Conservation (phyloP, 2,329 filamentous ascomycete genomes). For the Penicillium sclerotiorum region DNA sequence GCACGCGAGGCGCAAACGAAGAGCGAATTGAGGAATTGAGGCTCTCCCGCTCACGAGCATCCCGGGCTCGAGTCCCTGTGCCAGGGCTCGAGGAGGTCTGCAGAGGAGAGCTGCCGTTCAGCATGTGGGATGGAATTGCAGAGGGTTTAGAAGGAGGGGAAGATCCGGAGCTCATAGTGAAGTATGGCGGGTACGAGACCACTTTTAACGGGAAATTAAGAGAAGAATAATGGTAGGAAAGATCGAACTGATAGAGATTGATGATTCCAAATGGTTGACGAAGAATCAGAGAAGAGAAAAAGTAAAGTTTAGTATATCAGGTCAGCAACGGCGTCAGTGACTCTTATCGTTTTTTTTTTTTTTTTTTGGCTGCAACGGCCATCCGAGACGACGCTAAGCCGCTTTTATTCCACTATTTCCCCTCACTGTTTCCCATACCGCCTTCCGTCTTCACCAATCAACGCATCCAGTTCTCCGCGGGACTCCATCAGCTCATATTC, state of each 20-base stretch:
- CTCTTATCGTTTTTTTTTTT: conserved; percentile 7
- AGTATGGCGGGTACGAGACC: background rate
- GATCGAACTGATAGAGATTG: too few species aligned
- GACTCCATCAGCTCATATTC: too few species aligned
- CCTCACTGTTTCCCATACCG: conserved; percentile 14
- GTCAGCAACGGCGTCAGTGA: conserved; percentile 6
- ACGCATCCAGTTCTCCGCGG: background rate
- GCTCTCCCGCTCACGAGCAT: conserved; percentile 59
- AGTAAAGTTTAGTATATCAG: background rate
- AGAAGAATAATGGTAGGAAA: too few species aligned
- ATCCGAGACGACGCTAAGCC: conserved; percentile 15
- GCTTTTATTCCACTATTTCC: background rate
- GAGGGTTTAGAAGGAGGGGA: conserved; percentile 52
- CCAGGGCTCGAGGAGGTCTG: conserved; percentile 44
- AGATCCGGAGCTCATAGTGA: conserved; percentile 50
- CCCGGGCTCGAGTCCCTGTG: conserved; percentile 42
- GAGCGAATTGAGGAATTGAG: conserved; percentile 62
- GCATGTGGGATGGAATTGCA: conserved; percentile 59
- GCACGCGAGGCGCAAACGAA: conserved; percentile 53
- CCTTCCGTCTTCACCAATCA: conserved; percentile 6
- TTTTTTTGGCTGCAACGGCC: conserved; percentile 16
- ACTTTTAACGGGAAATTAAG: too few species aligned
- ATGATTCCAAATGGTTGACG: too few species aligned
- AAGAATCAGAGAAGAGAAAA: background rate
- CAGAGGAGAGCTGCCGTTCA: conserved; percentile 59